Evolutionary conservation across 371 early-diverging fungal genomes (phyloP).

Genomic region (Zopfochytrium polystomum): DNA sequence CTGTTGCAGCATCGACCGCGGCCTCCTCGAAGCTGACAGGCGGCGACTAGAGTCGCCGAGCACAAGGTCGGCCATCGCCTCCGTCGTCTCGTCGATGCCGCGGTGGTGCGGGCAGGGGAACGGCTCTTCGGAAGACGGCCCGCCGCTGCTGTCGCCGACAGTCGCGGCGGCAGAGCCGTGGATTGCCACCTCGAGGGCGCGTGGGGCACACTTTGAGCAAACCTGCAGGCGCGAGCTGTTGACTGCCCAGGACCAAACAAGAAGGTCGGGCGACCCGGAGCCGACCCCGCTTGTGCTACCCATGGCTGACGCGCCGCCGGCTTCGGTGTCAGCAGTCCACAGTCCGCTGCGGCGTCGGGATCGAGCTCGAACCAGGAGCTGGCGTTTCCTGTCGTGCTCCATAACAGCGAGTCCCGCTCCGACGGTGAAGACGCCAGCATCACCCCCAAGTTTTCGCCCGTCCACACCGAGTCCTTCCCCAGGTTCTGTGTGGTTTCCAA

Average conservation of each 20-base stretch:
- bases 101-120: conserved; percentile 5
- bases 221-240: conserved; percentile 11
- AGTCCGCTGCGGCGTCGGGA: not conserved
- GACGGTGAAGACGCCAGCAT: conserved; percentile 6
- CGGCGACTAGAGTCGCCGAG: not conserved
- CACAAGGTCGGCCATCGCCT: not conserved
- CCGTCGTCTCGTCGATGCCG: not conserved
- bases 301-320: not conserved
- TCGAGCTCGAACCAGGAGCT: not conserved
- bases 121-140: not conserved
- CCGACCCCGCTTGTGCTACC: not conserved
- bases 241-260: conserved; percentile 12
- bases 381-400: not conserved
- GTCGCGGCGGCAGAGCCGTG: not conserved
- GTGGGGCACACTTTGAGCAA: not conserved
- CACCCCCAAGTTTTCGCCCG: not conserved
- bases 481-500: too few species aligned
- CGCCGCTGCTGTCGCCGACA: not conserved
- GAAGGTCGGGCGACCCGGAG: not conserved
- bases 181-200: not conserved
- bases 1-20: too few species aligned
- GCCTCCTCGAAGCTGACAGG: not conserved
- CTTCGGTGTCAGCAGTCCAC: not conserved
- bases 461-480: conserved; percentile 1
- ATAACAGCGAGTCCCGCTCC: not conserved